Evolutionary conservation across 176 grass and related monocot genomes (phyloP).

Genomic region (Oryza punctata): DNA sequence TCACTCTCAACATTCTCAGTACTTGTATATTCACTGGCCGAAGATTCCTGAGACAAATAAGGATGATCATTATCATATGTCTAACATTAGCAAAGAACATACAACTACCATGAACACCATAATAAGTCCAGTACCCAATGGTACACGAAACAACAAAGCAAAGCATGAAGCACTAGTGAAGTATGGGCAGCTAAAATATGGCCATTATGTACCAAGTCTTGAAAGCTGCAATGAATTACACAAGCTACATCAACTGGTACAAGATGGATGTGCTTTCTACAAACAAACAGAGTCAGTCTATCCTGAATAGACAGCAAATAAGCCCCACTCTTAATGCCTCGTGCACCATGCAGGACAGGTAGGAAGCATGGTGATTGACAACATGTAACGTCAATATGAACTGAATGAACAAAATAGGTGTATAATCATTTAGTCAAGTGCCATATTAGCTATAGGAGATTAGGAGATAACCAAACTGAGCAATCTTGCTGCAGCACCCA

Average conservation of each 20-base stretch:
- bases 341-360: not conserved
- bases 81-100: conserved; percentile 26
- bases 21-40: not conserved
- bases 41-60: conserved; percentile 42
- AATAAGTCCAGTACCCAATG: conserved; percentile 21
- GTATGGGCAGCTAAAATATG: not conserved
- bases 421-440: not conserved
- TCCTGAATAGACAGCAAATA: not conserved
- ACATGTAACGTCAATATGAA: conserved; percentile 4
- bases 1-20: conserved; percentile 15
- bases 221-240: not conserved
- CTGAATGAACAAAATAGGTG: conserved; percentile 1
- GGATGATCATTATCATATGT: not conserved
- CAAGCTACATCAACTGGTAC: conserved; percentile 7
- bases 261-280: conserved; percentile 13
- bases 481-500: not conserved
- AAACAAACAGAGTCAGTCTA: not conserved
- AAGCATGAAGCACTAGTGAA: not conserved
- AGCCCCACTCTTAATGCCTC: not conserved
- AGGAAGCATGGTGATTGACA: not conserved
- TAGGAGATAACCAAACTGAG: not conserved
- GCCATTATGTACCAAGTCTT: not conserved
- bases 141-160: not conserved
- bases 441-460: not conserved
- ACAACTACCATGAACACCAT: conserved; percentile 4